A percentile compares a stretch with the other conserved stretches of the same genome.
These are phyloP conservation scores for Yamadazyma buinensis DNA, from an alignment of 1,139 yeast genomes.

Conservation along the genomic window DNA sequence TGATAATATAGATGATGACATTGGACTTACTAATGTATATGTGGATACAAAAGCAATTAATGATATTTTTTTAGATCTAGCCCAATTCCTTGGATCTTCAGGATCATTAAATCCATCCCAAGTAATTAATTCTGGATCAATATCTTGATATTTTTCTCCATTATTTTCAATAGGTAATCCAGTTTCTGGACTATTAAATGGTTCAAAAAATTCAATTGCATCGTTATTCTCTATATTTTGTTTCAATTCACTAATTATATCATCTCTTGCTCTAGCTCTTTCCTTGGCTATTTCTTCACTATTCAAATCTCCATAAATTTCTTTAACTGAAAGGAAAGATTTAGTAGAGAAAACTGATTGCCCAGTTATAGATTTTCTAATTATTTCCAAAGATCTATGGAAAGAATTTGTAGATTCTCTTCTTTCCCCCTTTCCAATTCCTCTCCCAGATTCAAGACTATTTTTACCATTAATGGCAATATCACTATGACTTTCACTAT, in stretches of 20 bases:
- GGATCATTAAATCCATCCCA: constrained; percentile 39
- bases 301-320: constrained; percentile 33
- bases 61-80: constrained; percentile 21
- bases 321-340: constrained; percentile 25
- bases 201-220: constrained; percentile 8
- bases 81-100: constrained; percentile 42
- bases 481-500: constrained; percentile 1
- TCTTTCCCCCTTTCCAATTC: neutral
- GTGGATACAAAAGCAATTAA: constrained; percentile 35
- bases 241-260: constrained; percentile 36
- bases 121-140: constrained; percentile 43
- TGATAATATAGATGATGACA: constrained; percentile 44
- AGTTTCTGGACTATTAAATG: constrained; percentile 16
- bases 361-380: constrained; percentile 11
- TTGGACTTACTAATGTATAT: constrained; percentile 43
- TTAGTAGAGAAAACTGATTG: constrained; percentile 10
- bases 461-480: constrained; percentile 10
- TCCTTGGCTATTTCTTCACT: constrained; percentile 27
- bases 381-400: constrained; percentile 12
- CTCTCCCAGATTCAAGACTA: too few species aligned
- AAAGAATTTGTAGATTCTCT: constrained; percentile 12
- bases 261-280: constrained; percentile 35
- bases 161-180: constrained; percentile 28
- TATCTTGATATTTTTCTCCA: constrained; percentile 34
- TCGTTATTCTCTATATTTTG: constrained; percentile 13